Evolutionary conservation across 495 filamentous ascomycete genomes (phyloP), one percentile per base, ranked within the genome.

Genomic region (Trichocladium uniseriatum): DNA sequence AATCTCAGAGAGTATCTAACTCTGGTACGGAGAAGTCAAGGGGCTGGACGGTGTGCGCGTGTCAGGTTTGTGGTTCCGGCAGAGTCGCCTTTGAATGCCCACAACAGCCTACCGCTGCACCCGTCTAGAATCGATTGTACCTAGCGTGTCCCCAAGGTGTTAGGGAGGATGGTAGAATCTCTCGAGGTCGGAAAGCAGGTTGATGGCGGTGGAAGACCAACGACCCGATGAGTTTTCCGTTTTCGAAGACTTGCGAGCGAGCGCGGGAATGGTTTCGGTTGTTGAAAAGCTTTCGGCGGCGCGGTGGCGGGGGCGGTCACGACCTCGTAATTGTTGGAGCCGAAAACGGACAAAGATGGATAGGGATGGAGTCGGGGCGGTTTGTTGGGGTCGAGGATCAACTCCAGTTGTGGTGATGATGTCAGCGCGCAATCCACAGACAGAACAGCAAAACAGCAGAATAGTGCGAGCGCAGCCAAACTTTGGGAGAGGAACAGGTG

Each of bases 101-200:
- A 70, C 62, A n/a, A 65, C 63, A 67, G 67, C 67, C 68, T 63
- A 56, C 62, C 64, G 60, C 63, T 66, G 59, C 66, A 64, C 63
- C 63, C 63, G 63, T 66, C 63, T 59, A 60, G 60, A 64, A 52
- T 40, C 27, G 59, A 51, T 51, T 20, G 35, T 50, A 49, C 19
- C 43, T 48, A 21, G 45, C 22, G 42, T 46, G 52, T 45, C 54
- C 56, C 56, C 49, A 32, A 43, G 44, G 48, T 67, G 20, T 49
- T 74, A 74, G 57, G 71, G 71, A 57, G 71, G 71, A 47, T 73
- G 66, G 50, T 69, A 74, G 40, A 74, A 67, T 60, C 62, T 62
- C 43, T 69, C 69, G 60, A 72, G 66, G 57, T 69, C 58, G 51
- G 64, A 68, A 51, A 72, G 69, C 58, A 71, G 55, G 48, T 57